Evolutionary conservation across 768 basidiomycete genomes (phyloP).

Genomic region (Naematelia encephala): DNA sequence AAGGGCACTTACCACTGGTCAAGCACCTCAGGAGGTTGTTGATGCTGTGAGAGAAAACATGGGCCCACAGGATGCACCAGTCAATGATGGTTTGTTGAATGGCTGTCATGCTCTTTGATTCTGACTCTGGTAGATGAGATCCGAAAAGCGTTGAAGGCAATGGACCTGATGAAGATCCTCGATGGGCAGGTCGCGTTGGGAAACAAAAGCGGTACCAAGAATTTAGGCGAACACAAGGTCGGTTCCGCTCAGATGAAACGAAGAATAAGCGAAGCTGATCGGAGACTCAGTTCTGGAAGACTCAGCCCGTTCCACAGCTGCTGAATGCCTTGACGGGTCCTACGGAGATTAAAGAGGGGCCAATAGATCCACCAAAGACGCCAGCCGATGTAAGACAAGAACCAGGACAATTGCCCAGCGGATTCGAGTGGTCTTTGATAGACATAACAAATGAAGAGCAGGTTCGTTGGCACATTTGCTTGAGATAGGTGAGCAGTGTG

Average conservation of each 20-base stretch:
- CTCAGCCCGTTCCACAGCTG: conserved; percentile 84
- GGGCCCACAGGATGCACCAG: conserved; percentile 56
- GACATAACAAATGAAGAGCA: conserved; percentile 74
- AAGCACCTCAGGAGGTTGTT: conserved; percentile 55
- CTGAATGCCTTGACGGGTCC: conserved; percentile 43
- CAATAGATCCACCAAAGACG: conserved; percentile 77
- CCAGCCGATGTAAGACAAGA: conserved; percentile 79
- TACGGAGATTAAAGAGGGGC: conserved; percentile 70
- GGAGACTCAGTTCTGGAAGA: conserved; percentile 77
- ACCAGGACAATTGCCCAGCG: conserved; percentile 79
- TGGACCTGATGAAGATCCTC: conserved; percentile 79
- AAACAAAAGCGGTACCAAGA: conserved; percentile 67
- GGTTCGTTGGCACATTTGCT: conserved; percentile 54
- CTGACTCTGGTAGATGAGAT: conserved; percentile 57
- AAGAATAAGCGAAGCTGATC: conserved; percentile 8
- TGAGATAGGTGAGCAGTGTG: background rate
- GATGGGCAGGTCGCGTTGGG: conserved; percentile 76
- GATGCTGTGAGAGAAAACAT: conserved; percentile 67
- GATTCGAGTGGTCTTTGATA: conserved; percentile 84
- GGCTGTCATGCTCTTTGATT: background rate
- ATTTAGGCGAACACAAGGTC: conserved; percentile 86
- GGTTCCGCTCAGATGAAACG: conserved; percentile 16
- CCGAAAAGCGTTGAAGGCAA: conserved; percentile 65
- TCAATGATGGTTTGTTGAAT: conserved; percentile 54
- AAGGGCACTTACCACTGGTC: conserved; percentile 36